Conservation (phyloP, 164 flowering plant species). For the Nymphaea thermarum region DNA sequence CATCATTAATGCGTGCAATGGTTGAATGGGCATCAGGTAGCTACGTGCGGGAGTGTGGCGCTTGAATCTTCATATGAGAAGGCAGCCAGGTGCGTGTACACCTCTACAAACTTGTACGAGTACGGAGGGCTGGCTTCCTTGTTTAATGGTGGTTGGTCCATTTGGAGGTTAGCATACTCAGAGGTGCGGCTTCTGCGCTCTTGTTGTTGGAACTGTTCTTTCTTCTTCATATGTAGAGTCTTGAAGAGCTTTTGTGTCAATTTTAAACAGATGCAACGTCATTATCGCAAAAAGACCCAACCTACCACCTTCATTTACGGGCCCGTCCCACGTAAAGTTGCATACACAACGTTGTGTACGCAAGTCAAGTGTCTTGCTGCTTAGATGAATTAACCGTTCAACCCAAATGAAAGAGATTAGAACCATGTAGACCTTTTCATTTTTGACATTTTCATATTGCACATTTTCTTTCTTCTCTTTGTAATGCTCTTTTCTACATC, state of each 20-base stretch:
- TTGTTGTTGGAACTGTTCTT: not conserved
- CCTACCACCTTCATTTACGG: not conserved
- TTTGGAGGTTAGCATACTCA: conserved; percentile 33
- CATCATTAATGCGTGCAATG: too few species aligned
- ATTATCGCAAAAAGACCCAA: not conserved
- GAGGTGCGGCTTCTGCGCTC: conserved; percentile 30
- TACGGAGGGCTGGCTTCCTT: conserved; percentile 21
- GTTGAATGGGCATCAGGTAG: conserved; percentile 22
- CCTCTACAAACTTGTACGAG: conserved; percentile 51
- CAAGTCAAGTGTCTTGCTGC: too few species aligned
- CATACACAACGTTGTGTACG: too few species aligned
- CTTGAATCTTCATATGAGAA: conserved; percentile 62
- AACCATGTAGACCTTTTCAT: too few species aligned
- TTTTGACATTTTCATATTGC: too few species aligned
- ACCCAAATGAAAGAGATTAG: too few species aligned
- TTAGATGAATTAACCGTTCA: too few species aligned
- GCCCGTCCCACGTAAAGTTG: too few species aligned
- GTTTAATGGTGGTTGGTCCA: conserved; percentile 19
- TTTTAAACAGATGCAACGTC: not conserved
- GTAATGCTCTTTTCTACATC: too few species aligned
- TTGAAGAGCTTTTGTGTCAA: not conserved
- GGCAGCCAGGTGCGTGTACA: conserved; percentile 41
- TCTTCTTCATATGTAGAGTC: not conserved
- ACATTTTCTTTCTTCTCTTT: too few species aligned
- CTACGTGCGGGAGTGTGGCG: conserved; percentile 43